These are phyloP conservation scores for Fragilaria radians DNA, from an alignment of 108 stramenopile genomes.

Conservation along the genomic window DNA sequence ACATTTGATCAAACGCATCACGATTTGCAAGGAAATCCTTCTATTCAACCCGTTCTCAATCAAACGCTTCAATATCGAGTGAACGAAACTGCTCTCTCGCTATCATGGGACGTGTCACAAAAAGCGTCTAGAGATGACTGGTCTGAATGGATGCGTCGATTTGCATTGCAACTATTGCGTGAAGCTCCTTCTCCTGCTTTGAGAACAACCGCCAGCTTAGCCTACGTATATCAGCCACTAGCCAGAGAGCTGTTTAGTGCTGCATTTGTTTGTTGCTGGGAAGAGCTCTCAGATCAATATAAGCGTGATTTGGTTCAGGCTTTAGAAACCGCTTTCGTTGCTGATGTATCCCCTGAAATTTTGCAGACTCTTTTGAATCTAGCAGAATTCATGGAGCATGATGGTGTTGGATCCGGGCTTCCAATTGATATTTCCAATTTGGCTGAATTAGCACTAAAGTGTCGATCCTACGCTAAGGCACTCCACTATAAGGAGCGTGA, in stretches of 20 bases:
- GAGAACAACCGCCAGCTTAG: constrained; percentile 85
- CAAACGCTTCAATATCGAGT: constrained; percentile 39
- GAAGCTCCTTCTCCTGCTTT: constrained; percentile 93
- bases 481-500: constrained; percentile 94
- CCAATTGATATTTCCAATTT: constrained; percentile 91
- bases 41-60: constrained; percentile 28
- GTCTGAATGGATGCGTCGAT: constrained; percentile 94
- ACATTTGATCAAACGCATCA: not conserved
- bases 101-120: constrained; percentile 91
- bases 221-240: constrained; percentile 92
- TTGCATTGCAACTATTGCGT: constrained; percentile 90
- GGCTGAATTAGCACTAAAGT: constrained; percentile 89
- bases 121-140: constrained; percentile 90
- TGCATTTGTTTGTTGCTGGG: constrained; percentile 97
- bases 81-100: constrained; percentile 64
- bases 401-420: constrained; percentile 68
- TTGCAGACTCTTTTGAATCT: constrained; percentile 92
- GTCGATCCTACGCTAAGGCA: constrained; percentile 96
- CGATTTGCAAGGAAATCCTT: constrained; percentile 21
- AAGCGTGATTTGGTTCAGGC: constrained; percentile 69
- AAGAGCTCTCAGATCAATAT: constrained; percentile 68
- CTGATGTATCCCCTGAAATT: constrained; percentile 90
- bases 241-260: constrained; percentile 95
- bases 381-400: constrained; percentile 98
- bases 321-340: constrained; percentile 78